A percentile compares a stretch with the other conserved stretches of the same genome.
Evolutionary conservation across 2,329 filamentous ascomycete species (phyloP).

Genomic region (Coleophoma eucalyptorum): DNA sequence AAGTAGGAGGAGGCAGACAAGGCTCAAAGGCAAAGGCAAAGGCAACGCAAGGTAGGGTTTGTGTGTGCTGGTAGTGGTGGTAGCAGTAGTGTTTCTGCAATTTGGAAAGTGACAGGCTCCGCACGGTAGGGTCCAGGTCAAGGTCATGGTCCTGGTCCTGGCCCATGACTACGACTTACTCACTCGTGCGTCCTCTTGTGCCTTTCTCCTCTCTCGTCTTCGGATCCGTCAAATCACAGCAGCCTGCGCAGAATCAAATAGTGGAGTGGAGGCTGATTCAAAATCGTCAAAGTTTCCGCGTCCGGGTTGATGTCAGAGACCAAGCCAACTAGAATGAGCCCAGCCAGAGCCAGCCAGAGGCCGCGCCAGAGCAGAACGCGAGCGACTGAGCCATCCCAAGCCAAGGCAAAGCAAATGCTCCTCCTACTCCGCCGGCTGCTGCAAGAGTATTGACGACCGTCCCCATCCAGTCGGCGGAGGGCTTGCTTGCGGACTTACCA

Average conservation of each 20-base stretch:
- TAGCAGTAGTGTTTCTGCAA: conserved; percentile 6
- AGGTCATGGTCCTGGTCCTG: conserved; percentile 6
- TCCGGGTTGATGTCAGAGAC: conserved; percentile 27
- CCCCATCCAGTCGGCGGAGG: too few species aligned
- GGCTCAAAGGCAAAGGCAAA: neutral
- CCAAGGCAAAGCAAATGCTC: too few species aligned
- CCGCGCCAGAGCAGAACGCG: too few species aligned
- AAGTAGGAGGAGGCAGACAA: conserved; percentile 7
- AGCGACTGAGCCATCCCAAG: too few species aligned
- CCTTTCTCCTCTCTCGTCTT: too few species aligned
- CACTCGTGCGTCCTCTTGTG: too few species aligned
- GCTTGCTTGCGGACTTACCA: too few species aligned
- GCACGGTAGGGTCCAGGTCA: conserved; percentile 10
- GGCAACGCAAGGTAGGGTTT: neutral
- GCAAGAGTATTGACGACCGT: too few species aligned
- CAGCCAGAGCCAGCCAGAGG: neutral
- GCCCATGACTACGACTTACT: too few species aligned
- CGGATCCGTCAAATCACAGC: too few species aligned
- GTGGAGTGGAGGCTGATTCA: conserved; percentile 28
- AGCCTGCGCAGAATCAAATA: conserved; percentile 4
- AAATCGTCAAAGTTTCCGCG: conserved; percentile 16
- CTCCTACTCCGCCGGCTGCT: too few species aligned
- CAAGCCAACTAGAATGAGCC: neutral
- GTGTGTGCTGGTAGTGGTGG: neutral
- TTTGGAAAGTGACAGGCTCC: conserved; percentile 10